A percentile compares a stretch with the other conserved stretches of the same genome.
These are phyloP conservation scores for Monarda citriodora DNA, from an alignment of 305 asterid genomes.

Conservation along the genomic window DNA sequence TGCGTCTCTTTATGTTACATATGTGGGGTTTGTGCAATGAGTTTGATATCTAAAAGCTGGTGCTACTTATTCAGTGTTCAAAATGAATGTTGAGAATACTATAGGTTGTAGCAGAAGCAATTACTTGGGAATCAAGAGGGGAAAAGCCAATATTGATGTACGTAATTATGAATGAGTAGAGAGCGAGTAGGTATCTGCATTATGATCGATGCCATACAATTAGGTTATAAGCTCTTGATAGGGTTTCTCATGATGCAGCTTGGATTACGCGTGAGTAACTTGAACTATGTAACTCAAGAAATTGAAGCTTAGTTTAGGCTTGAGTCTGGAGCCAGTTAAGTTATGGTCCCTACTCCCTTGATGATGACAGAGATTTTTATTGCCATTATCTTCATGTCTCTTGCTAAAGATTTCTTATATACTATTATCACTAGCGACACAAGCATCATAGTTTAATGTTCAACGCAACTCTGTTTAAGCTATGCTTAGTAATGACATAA, in stretches of 20 bases:
- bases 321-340: background rate
- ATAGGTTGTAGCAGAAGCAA: conserved; percentile 14
- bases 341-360: conserved; percentile 10
- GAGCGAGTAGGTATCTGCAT: background rate
- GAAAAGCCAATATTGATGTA: conserved; percentile 3
- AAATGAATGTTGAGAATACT: background rate
- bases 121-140: background rate
- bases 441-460: background rate
- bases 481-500: background rate
- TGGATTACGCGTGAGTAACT: background rate
- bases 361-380: background rate
- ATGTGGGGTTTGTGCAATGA: background rate
- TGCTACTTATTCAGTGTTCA: background rate
- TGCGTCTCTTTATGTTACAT: background rate
- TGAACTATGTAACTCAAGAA: background rate
- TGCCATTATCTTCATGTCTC: background rate
- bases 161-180: background rate
- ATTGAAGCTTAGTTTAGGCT: background rate
- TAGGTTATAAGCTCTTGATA: conserved; percentile 2
- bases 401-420: background rate
- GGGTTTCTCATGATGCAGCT: background rate
- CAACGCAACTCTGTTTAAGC: background rate
- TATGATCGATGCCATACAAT: background rate
- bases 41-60: background rate
- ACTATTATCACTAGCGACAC: background rate